Conservation (phyloP, 345 rosid species). For the Hirschfeldia incana region DNA sequence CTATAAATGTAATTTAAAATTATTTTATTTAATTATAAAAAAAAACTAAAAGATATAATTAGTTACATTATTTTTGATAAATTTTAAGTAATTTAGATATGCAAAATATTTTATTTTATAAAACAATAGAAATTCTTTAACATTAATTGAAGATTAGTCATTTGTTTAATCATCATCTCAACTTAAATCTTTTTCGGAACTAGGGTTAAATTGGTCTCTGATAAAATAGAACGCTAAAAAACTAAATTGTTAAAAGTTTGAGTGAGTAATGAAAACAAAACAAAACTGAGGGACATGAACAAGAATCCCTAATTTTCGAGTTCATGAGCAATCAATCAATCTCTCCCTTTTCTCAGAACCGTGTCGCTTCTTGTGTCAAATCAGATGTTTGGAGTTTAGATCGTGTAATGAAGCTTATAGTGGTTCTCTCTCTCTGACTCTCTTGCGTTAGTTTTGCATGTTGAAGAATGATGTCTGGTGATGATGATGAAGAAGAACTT, state of each 20-base stretch:
- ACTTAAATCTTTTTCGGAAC: not conserved
- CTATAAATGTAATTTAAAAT: no score
- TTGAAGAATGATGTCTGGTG: constrained; percentile 28
- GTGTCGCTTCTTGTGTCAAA: not conserved
- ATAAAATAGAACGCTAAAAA: not conserved
- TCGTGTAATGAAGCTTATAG: not conserved
- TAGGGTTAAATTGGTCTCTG: not conserved
- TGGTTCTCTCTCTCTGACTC: not conserved
- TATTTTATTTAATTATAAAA: no score
- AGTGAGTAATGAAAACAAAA: not conserved
- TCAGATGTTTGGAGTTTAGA: not conserved
- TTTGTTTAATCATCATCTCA: not conserved
- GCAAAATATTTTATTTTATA: no score
- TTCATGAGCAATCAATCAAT: not conserved
- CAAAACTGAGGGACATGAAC: not conserved
- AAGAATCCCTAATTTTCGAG: constrained; percentile 5
- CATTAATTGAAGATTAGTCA: not conserved
- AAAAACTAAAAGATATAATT: no score
- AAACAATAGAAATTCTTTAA: no score
- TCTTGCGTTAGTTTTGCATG: not conserved
- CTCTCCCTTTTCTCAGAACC: not conserved
- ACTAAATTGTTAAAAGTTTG: not conserved
- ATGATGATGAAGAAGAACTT: constrained; percentile 26
- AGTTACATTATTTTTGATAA: no score
- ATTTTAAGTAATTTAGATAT: no score